A percentile compares a stretch with the other conserved stretches of the same genome.
Conservation (phyloP, 1,284 basidiomycete genomes). For the Sphagnurus paluster region DNA sequence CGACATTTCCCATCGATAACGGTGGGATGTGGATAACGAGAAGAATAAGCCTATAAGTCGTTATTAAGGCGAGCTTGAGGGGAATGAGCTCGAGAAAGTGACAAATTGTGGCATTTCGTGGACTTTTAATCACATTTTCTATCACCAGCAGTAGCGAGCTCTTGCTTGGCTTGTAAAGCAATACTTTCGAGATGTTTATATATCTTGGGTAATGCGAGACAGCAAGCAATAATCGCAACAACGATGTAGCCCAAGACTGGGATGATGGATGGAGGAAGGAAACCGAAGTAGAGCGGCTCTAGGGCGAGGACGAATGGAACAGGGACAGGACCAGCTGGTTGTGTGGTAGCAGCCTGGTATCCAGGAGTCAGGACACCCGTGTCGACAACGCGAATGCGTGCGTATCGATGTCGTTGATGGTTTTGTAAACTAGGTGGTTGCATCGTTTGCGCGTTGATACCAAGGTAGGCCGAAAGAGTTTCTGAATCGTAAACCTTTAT, state of each 20-base stretch:
- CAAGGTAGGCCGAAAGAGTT: constrained; percentile 20
- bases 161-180: constrained; percentile 34
- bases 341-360: constrained; percentile 13
- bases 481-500: constrained; percentile 39
- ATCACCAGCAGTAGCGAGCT: constrained; percentile 20
- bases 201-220: constrained; percentile 29
- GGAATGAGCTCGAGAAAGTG: background rate
- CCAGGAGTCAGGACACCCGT: constrained; percentile 42
- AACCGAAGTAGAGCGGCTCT: constrained; percentile 59
- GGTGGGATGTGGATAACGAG: too few relatives aligned
- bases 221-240: constrained; percentile 29
- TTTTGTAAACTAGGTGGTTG: constrained; percentile 24
- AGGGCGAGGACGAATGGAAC: constrained; percentile 53
- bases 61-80: too few relatives aligned
- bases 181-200: constrained; percentile 32
- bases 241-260: constrained; percentile 43
- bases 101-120: background rate
- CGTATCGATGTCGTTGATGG: constrained; percentile 50
- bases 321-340: constrained; percentile 15
- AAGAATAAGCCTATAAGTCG: too few relatives aligned
- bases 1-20: too few relatives aligned
- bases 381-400: constrained; percentile 52
- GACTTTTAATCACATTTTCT: constrained; percentile 8
- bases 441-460: constrained; percentile 14
- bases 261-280: constrained; percentile 55